Evolutionary conservation across 2,329 filamentous ascomycete species (phyloP), one percentile per base, ranked within the genome.

Genomic region (Aspergillus vadensis): DNA sequence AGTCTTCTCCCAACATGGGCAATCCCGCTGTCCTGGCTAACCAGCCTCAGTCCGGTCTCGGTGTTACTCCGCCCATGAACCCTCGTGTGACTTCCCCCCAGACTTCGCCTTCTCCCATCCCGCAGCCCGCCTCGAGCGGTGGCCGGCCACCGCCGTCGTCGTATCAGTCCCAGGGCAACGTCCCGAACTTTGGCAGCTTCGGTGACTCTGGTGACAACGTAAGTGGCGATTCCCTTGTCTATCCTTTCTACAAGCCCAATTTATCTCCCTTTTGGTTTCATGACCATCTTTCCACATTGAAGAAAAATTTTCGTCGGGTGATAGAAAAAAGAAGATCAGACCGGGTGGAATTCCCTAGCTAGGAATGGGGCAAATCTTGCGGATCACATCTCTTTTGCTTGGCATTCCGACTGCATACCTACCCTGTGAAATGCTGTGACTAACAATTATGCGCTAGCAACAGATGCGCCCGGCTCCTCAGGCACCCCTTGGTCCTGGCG

Each of bases 61-160:
- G 73, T 59, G 78, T 85, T 60, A 87, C 72, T 77, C 83, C 76
- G 71, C 84, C 81, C 73, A 81, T 78, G 60, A 88, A 91, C 72
- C 89, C 90, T 63, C 87, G 91, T 69, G 85, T 94, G 55, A 88
- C 88, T 51, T 96, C 93, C 49, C 95, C 95, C 5, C 88, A 91
- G 52, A 89, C 90, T 68, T 97, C 94, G 49, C 95, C 95, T 4
- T 94, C 91, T 44, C 95, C 95, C 4, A 98, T 98, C 69, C 94
- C 95, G 32, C 91, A 94, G 77, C 91, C 92, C 55, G 86, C 89
- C 57, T 88, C 89, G 36, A 95, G 92, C 72, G 92, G 92, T 69
- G 91, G 88, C 58, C 82, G 92, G 71, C 93, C 93, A 68, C 93
- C 93, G 69, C 92, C 92, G 48, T 89, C 91, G 36, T 86, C 85